These are phyloP conservation scores for Ogataea paradorogensis DNA, from an alignment of 805 yeast genomes.

Conservation along the genomic window DNA sequence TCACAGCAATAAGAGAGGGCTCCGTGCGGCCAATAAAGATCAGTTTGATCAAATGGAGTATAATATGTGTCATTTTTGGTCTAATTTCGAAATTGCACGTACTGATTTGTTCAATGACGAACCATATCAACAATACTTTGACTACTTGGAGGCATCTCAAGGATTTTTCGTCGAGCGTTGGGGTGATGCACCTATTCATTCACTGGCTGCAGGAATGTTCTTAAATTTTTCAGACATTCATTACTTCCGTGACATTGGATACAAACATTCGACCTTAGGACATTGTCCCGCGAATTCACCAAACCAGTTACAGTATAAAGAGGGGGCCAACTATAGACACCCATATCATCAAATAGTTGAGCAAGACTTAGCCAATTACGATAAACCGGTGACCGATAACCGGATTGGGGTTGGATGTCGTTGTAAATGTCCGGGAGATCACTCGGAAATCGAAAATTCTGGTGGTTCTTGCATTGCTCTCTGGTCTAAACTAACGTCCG, in stretches of 20 bases:
- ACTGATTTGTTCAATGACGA: constrained; percentile 69
- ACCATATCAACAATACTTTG: constrained; percentile 64
- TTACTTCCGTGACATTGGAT: constrained; percentile 91
- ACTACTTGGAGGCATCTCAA: constrained; percentile 63
- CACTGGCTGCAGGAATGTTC: constrained; percentile 78
- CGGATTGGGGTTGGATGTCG: constrained; percentile 70
- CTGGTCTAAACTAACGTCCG: constrained; percentile 42
- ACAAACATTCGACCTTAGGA: constrained; percentile 71
- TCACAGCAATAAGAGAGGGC: constrained; percentile 34
- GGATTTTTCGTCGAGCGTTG: constrained; percentile 92
- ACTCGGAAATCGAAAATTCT: constrained; percentile 55
- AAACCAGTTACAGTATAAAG: constrained; percentile 45
- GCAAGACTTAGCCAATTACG: constrained; percentile 35
- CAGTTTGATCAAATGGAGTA: constrained; percentile 64
- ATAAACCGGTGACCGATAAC: constrained; percentile 18
- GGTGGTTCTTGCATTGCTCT: constrained; percentile 48
- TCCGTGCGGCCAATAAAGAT: constrained; percentile 44
- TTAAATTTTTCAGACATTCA: constrained; percentile 70
- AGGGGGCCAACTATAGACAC: constrained; percentile 34
- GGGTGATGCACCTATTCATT: constrained; percentile 97
- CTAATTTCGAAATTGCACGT: constrained; percentile 88
- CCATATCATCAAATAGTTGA: constrained; percentile 35
- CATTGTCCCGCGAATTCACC: constrained; percentile 81
- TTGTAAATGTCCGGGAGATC: constrained; percentile 68
- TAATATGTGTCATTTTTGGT: constrained; percentile 87